Evolutionary conservation across 176 grass and related monocot genomes (phyloP).

Genomic region (Cenchrus americanus): DNA sequence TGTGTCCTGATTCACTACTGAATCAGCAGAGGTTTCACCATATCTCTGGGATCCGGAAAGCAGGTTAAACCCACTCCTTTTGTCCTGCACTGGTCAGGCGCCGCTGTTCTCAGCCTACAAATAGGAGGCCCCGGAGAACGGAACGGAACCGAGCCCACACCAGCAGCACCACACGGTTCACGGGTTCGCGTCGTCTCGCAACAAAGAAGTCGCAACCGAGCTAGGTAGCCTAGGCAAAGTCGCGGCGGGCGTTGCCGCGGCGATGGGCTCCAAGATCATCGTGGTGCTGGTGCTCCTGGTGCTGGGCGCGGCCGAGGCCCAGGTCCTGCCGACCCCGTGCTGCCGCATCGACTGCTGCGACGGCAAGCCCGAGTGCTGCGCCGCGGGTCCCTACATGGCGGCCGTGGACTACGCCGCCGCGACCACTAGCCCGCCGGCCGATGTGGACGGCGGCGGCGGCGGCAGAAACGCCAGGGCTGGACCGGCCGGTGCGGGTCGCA

Average conservation of each 20-base stretch:
- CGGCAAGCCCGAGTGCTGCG: constrained; percentile 50
- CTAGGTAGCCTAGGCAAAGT: background rate
- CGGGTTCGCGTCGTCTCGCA: background rate
- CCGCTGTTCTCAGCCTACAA: background rate
- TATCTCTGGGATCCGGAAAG: background rate
- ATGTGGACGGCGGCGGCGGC: background rate
- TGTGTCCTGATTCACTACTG: background rate
- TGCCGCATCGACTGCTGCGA: constrained; percentile 58
- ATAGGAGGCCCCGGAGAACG: background rate
- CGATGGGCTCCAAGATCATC: constrained; percentile 32
- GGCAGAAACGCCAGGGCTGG: background rate
- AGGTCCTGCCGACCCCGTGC: constrained; percentile 45
- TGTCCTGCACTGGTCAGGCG: too few species aligned
- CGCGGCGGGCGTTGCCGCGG: too few species aligned
- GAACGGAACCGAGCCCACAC: too few species aligned
- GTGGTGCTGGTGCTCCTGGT: constrained; percentile 41
- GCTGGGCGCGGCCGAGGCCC: constrained; percentile 43
- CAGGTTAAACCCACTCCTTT: too few species aligned
- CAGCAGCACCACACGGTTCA: background rate
- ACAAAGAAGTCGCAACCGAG: background rate
- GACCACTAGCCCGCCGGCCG: background rate
- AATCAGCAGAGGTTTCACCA: too few species aligned
- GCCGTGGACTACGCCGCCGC: background rate
- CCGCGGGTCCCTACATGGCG: background rate
- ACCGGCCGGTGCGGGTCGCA: background rate